These are phyloP conservation scores for Saxophila tyrrhenica DNA, from an alignment of 495 filamentous ascomycete genomes.

Conservation along the genomic window DNA sequence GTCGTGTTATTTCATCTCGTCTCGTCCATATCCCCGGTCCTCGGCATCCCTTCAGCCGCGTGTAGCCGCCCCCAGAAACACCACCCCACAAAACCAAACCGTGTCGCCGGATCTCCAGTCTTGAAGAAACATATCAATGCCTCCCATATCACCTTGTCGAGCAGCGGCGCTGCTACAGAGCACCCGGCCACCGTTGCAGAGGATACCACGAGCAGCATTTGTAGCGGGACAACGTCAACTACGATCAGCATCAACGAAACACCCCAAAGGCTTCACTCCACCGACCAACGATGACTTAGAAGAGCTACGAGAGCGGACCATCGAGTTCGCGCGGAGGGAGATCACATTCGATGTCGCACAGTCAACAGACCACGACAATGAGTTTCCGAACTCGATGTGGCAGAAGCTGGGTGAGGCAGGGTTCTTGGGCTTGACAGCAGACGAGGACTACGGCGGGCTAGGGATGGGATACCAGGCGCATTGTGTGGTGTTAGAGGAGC, in stretches of 20 bases:
- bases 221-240: slow-evolving; percentile 13
- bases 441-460: slow-evolving; percentile 85
- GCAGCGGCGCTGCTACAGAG: slow-evolving; percentile 12
- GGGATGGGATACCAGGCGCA: slow-evolving; percentile 96
- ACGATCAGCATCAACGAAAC: slow-evolving; percentile 59
- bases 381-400: slow-evolving; percentile 89
- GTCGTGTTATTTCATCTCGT: neutral
- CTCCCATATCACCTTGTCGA: slow-evolving; percentile 6
- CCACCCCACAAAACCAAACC: neutral
- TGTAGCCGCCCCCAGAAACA: neutral
- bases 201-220: slow-evolving; percentile 2
- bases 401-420: slow-evolving; percentile 81
- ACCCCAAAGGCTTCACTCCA: slow-evolving; percentile 70
- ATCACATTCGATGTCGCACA: slow-evolving; percentile 77
- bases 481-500: slow-evolving; percentile 91
- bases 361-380: slow-evolving; percentile 70
- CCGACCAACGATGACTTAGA: slow-evolving; percentile 64
- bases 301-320: slow-evolving; percentile 80
- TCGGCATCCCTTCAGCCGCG: neutral
- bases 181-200: neutral
- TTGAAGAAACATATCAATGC: slow-evolving; percentile 1
- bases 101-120: neutral
- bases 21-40: neutral
- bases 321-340: slow-evolving; percentile 74
- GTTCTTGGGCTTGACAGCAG: slow-evolving; percentile 86